Base-by-base conservation (phyloP, 1,284 basidiomycete species). In the Ustilago tritici region DNA sequence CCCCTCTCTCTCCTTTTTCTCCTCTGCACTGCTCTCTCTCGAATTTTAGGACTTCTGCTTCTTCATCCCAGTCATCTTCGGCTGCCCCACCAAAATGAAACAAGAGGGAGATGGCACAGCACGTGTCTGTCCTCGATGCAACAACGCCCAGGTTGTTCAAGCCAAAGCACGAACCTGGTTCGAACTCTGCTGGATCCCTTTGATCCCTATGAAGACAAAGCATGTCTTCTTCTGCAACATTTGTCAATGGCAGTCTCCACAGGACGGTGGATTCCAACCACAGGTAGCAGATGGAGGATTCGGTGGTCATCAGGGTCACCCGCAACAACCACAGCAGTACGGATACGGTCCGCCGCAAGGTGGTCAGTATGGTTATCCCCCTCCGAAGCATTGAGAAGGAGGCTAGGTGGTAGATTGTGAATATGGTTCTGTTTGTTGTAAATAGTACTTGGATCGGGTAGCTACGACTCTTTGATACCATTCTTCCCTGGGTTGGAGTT, bases 181-280 rank as follows among this genome's bases (percentile, higher is more conserved):
- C 56, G 83, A 84, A 63, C 66, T 85, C 19, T 85, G 84, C 70
- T 85, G 82, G 80, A 74, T 85, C 34, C 84, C 84, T 4, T 53
- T 85, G 38, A 76, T 83, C 65, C 83, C 83, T 9, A 74, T 83
- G 61, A 78, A 76, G 56, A 50, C 61, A 7, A 73, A 72, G 47
- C 82, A 84, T 57, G 79, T 85, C 56, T 85, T 68, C 71, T 61
- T 75, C 46, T 85, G 84, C 64, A 80, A 79, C 60, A 85, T 85
- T 56, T 85, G 84, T 54, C 81, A 84, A 57, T 85, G 83, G 83
- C 81, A 79, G 50, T 50, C 72, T 8, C 58, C 65, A 1, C 79
- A 80, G 40, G 79, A 81, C 41, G 79, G 79, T 4, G 76, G 78
- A 19, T 85, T 64, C 72, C 79, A 82, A 61, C 84, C 84, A 1